phyloP scores from a whole-genome alignment of 2,329 filamentous ascomycete species.

The Paraphoma chrysanthemicola region DNA sequence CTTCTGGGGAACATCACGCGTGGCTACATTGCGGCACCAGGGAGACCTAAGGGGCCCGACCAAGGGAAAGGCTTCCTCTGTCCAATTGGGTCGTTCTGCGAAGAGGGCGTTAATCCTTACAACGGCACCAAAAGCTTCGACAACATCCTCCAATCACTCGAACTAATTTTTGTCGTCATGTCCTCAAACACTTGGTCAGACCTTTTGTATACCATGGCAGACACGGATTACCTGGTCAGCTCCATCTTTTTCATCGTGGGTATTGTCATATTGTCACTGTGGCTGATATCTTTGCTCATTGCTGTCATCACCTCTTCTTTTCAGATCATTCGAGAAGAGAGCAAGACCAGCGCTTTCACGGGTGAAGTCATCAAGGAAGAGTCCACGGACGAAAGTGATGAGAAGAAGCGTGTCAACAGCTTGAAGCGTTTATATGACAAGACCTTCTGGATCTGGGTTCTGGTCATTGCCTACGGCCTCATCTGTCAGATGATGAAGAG shows the following conservation, averaged over 20 bases:
- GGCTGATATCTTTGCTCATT: slow-evolving; percentile 93
- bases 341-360: slow-evolving; percentile 91
- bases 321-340: slow-evolving; percentile 96
- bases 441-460: slow-evolving; percentile 78
- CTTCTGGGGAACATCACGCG: slow-evolving; percentile 48
- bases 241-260: slow-evolving; percentile 76
- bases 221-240: slow-evolving; percentile 87
- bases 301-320: slow-evolving; percentile 99
- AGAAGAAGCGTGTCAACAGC: slow-evolving; percentile 53
- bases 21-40: slow-evolving; percentile 70
- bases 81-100: slow-evolving; percentile 80
- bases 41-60: slow-evolving; percentile 53
- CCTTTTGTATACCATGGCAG: slow-evolving; percentile 89
- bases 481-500: slow-evolving; percentile 80
- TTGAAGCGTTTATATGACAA: slow-evolving; percentile 78
- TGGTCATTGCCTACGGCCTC: slow-evolving; percentile 81
- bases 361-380: slow-evolving; percentile 65
- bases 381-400: slow-evolving; percentile 30
- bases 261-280: slow-evolving; percentile 92
- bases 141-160: slow-evolving; percentile 88
- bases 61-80: slow-evolving; percentile 83
- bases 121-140: slow-evolving; percentile 92
- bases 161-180: slow-evolving; percentile 98
- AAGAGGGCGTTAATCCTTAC: slow-evolving; percentile 79
- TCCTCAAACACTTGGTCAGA: slow-evolving; percentile 97